phyloP scores from a whole-genome alignment of 805 yeast species.

The Cyberlindnera galapagoensis region DNA sequence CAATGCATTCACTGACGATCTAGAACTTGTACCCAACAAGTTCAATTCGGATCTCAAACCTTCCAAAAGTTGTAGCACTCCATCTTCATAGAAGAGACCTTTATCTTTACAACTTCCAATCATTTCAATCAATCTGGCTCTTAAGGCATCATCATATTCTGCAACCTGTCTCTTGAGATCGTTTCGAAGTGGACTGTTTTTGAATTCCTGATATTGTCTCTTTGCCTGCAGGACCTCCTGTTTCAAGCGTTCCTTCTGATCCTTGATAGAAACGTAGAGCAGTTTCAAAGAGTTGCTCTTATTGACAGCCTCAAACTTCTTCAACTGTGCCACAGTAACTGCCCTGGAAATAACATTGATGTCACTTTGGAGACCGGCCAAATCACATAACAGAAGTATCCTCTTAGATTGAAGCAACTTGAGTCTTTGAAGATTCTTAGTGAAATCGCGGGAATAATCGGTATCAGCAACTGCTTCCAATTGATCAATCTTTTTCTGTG shows the following conservation, averaged over 20 bases:
- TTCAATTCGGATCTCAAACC: conserved; percentile 41
- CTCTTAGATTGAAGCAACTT: conserved; percentile 17
- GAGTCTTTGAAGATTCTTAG: conserved; percentile 28
- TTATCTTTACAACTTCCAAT: conserved; percentile 33
- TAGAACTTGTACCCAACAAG: conserved; percentile 30
- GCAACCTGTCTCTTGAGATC: conserved; percentile 25
- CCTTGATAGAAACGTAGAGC: conserved; percentile 25
- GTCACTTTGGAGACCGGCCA: conserved; percentile 19
- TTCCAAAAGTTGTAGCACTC: conserved; percentile 34
- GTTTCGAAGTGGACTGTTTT: conserved; percentile 21
- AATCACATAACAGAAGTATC: conserved; percentile 17
- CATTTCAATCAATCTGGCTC: conserved; percentile 31
- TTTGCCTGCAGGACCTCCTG: conserved; percentile 25
- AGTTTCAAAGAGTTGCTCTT: conserved; percentile 27
- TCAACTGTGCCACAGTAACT: conserved; percentile 22
- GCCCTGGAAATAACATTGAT: conserved; percentile 24
- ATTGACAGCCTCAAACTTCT: conserved; percentile 34
- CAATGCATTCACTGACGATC: conserved; percentile 30
- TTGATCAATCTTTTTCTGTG: conserved; percentile 26
- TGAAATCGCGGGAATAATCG: conserved; percentile 35
- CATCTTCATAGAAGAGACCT: conserved; percentile 31
- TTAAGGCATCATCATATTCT: conserved; percentile 33
- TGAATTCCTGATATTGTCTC: conserved; percentile 19
- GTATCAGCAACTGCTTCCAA: conserved; percentile 32
- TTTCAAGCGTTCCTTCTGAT: conserved; percentile 23